Conservation (phyloP, 2,329 filamentous ascomycete genomes). For the Colletotrichum orchidophilum region DNA sequence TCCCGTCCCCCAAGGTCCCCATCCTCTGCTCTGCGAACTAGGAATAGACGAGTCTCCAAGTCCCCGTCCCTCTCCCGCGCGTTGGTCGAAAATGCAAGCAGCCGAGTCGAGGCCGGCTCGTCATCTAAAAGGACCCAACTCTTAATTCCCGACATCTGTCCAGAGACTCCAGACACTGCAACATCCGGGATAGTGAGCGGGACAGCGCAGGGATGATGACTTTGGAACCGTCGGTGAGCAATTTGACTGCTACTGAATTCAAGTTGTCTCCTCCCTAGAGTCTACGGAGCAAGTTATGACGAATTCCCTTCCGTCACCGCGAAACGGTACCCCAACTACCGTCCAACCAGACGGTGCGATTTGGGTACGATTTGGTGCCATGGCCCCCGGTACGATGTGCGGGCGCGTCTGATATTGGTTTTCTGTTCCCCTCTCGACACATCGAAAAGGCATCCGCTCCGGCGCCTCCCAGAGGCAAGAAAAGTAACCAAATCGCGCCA, state of each 20-base stretch:
- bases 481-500: slow-evolving; percentile 5
- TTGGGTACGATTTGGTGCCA: background rate
- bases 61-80: background rate
- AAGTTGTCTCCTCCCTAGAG: background rate
- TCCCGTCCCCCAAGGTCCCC: background rate
- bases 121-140: slow-evolving; percentile 11
- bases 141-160: slow-evolving; percentile 9
- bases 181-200: slow-evolving; percentile 15
- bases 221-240: background rate
- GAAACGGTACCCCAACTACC: background rate
- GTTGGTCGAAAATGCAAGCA: background rate
- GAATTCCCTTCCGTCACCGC: slow-evolving; percentile 23
- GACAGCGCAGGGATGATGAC: slow-evolving; percentile 14
- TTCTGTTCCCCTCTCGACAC: background rate
- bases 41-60: background rate
- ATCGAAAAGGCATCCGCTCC: slow-evolving; percentile 21
- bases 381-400: background rate
- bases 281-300: background rate
- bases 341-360: slow-evolving; percentile 2
- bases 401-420: background rate
- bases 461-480: background rate
- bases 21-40: background rate
- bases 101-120: slow-evolving; percentile 4
- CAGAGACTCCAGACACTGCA: background rate
- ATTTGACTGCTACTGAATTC: background rate